Percentiles rank a stretch among this genome's conserved stretches.
phyloP scores from a whole-genome alignment of 179 eudicot genomes.

The Camellia oleifera region DNA sequence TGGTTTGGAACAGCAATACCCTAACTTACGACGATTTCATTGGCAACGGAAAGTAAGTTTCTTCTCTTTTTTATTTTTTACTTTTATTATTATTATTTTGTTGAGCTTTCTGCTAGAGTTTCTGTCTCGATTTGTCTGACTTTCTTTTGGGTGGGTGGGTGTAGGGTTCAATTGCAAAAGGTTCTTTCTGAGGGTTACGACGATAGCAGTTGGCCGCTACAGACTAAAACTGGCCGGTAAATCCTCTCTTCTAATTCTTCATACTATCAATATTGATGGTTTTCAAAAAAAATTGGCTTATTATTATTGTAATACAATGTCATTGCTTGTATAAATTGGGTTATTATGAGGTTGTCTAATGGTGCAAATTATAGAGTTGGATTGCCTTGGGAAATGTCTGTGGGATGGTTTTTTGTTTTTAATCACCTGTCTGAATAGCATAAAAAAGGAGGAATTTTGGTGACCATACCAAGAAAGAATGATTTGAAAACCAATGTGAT shows the following conservation, averaged over 20 bases:
- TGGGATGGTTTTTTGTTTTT: background rate
- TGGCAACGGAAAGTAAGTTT: slow-evolving; percentile 84
- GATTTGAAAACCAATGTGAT: background rate
- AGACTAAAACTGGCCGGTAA: slow-evolving; percentile 88
- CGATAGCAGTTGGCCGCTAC: slow-evolving; percentile 78
- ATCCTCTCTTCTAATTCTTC: background rate
- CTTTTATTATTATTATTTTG: background rate
- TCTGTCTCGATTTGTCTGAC: background rate
- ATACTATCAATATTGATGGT: background rate
- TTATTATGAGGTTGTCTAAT: background rate
- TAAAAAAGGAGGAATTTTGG: too few relatives aligned
- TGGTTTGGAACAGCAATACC: slow-evolving; percentile 91
- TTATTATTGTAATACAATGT: background rate
- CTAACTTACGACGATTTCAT: slow-evolving; percentile 73
- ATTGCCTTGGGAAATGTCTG: background rate
- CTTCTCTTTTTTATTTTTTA: slow-evolving; percentile 3
- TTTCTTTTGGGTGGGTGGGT: background rate
- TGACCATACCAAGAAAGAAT: background rate
- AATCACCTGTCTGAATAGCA: too few relatives aligned
- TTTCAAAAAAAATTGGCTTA: too few relatives aligned
- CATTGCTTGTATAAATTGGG: background rate
- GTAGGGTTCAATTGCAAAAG: slow-evolving; percentile 73
- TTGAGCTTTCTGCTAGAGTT: background rate
- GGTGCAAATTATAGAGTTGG: background rate
- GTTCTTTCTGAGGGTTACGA: slow-evolving; percentile 76